phyloP scores from a whole-genome alignment of 768 basidiomycete species.

The Multifurca ochricompacta region DNA sequence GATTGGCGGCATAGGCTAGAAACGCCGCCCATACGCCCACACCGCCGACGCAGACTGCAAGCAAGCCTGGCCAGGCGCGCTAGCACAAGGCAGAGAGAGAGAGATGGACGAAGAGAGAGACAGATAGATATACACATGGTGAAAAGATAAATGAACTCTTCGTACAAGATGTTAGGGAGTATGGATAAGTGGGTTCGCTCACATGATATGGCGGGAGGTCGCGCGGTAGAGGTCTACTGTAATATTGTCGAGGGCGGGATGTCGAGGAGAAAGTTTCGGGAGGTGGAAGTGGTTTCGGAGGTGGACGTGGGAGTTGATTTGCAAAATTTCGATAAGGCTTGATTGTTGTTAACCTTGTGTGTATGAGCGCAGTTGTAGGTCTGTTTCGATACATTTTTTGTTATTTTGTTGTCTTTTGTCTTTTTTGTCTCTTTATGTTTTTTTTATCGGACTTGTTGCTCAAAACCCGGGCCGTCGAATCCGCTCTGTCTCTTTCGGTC shows the following conservation, averaged over 20 bases:
- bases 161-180: neutral
- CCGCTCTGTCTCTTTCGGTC: no score
- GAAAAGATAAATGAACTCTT: neutral
- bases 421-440: no score
- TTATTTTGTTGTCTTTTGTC: no score
- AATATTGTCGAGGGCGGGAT: conserved; percentile 39
- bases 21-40: conserved; percentile 61
- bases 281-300: conserved; percentile 11
- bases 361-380: neutral
- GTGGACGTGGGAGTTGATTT: conserved; percentile 16
- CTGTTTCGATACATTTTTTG: neutral
- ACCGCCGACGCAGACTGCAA: conserved; percentile 44
- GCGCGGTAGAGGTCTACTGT: conserved; percentile 33
- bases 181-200: neutral
- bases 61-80: conserved; percentile 50
- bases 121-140: neutral
- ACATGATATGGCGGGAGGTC: conserved; percentile 41
- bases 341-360: no score
- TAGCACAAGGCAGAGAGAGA: conserved; percentile 5
- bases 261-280: conserved; percentile 37
- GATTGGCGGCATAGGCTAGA: conserved; percentile 62
- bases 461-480: no score
- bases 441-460: no score
- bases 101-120: neutral
- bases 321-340: neutral